phyloP scores from a whole-genome alignment of 306 rosid genomes.

The Mimosa pudica region DNA sequence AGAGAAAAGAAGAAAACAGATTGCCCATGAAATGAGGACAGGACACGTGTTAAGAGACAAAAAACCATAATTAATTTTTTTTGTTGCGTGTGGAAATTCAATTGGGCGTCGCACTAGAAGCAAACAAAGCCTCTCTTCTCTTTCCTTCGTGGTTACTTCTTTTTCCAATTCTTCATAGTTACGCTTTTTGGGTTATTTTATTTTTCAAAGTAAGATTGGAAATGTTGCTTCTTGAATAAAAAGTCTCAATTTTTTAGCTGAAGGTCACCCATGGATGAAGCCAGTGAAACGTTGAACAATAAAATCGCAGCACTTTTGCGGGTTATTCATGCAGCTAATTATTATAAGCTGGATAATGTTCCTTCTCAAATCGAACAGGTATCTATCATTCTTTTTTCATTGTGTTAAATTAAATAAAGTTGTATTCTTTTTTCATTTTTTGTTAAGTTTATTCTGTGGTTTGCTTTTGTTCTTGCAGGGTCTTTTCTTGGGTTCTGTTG shows the following conservation, averaged over 20 bases:
- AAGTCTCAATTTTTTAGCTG: conserved; percentile 17
- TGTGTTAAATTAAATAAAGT: not conserved
- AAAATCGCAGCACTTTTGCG: conserved; percentile 41
- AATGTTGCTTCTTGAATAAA: not conserved
- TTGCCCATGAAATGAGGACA: too few species aligned
- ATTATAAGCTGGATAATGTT: conserved; percentile 45
- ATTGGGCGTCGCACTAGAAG: not conserved
- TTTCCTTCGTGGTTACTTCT: not conserved
- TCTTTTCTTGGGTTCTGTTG: conserved; percentile 79
- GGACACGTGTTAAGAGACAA: too few species aligned
- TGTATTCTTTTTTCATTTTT: not conserved
- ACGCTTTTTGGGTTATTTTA: not conserved
- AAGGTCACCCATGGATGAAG: conserved; percentile 30
- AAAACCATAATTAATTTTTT: too few species aligned
- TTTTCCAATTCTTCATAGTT: not conserved
- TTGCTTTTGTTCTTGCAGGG: conserved; percentile 52
- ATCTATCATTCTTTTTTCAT: not conserved
- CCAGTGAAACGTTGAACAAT: conserved; percentile 46
- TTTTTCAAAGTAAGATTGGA: not conserved
- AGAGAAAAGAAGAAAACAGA: too few species aligned
- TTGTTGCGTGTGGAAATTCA: too few species aligned
- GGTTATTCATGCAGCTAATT: conserved; percentile 30
- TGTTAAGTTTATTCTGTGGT: not conserved
- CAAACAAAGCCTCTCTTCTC: not conserved
- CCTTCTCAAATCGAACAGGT: conserved; percentile 81